A percentile compares a stretch with the other conserved stretches of the same genome.
These are phyloP conservation scores for Xylaria sp. DNA, from an alignment of 2,329 filamentous ascomycete genomes.

Conservation along the genomic window DNA sequence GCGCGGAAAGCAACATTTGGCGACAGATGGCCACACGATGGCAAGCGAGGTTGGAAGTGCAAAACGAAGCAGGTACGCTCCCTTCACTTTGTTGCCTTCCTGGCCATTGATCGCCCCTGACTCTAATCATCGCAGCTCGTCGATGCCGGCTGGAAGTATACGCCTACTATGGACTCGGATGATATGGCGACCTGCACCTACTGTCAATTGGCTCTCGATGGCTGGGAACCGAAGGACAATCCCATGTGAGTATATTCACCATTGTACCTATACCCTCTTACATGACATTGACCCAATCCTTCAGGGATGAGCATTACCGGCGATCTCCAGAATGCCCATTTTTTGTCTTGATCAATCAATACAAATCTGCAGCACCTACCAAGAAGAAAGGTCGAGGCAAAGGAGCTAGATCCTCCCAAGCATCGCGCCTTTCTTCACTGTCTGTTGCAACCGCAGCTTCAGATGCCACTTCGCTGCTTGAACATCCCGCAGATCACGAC, in stretches of 20 bases:
- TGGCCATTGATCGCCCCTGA: conserved; percentile 4
- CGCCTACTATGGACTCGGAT: conserved; percentile 81
- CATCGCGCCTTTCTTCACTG: conserved; percentile 71
- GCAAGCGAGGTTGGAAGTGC: conserved; percentile 87
- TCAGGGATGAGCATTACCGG: conserved; percentile 84
- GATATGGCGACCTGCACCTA: conserved; percentile 94
- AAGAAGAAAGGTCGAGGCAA: conserved; percentile 68
- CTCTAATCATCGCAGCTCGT: conserved; percentile 71
- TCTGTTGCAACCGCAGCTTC: conserved; percentile 63
- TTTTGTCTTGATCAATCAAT: conserved; percentile 74
- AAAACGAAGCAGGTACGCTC: conserved; percentile 81
- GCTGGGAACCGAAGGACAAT: conserved; percentile 93
- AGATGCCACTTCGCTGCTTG: conserved; percentile 60
- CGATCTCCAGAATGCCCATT: conserved; percentile 84
- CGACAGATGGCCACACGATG: conserved; percentile 88
- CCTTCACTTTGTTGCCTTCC: neutral
- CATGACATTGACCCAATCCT: conserved; percentile 27
- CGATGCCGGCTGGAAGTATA: conserved; percentile 94
- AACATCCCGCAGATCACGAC: conserved; percentile 61
- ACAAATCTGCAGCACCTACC: conserved; percentile 55
- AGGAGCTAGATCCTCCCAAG: conserved; percentile 71
- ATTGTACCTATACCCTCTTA: neutral
- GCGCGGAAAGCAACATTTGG: conserved; percentile 86
- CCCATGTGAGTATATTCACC: conserved; percentile 71
- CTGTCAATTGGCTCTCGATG: conserved; percentile 88